Evolutionary conservation across 202 grass and related monocot species (phyloP), one percentile per base, ranked within the genome.

Genomic region (Dendrocalamus latiflorus): DNA sequence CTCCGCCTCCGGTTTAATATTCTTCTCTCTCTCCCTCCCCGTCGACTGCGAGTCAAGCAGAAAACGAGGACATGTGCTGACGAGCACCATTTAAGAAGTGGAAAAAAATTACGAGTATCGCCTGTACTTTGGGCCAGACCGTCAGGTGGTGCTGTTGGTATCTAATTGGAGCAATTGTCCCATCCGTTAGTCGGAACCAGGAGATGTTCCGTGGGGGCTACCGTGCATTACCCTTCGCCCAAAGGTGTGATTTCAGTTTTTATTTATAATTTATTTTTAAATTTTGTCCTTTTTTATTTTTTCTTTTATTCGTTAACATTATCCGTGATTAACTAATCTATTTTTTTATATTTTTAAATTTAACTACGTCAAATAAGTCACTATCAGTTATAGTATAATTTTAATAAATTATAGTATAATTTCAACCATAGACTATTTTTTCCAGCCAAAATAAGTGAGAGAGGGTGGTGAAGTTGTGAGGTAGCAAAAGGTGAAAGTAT

Each of bases 141-240:
- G 50, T 66, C 86, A 66, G 49, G 58, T 68, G 75, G 1, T 44
- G 75, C 30, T 50, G 80, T 83, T 4, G 37, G 22, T 78, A 65
- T 88, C 79, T 72, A 72, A 74, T 67, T 67, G 86, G 80, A 41
- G 58, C 74, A 30, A 78, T 57, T 65, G 80, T 33, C 48, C 49
- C 84, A 26, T 75, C 77, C 57, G 20, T 47, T 74, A 49, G 26
- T 48, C 73, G 65, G 45, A 76, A 48, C 37, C 79, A 61, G 84
- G 36, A 41, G 48, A 59, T 54, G 55, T 70, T 5, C 72, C 36
- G 8, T 3, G 12, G 42, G 74, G 21, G 1, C 43, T 6, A 30
- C 28, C 41, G 24, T 24, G 22, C 55, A 17, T 20, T 44, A 22
- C 36, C 25, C 30, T 45, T 16, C 8, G 24, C 25, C 38, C 14